Conservation (phyloP, 345 rosid species). For the Arabis hirsuta region DNA sequence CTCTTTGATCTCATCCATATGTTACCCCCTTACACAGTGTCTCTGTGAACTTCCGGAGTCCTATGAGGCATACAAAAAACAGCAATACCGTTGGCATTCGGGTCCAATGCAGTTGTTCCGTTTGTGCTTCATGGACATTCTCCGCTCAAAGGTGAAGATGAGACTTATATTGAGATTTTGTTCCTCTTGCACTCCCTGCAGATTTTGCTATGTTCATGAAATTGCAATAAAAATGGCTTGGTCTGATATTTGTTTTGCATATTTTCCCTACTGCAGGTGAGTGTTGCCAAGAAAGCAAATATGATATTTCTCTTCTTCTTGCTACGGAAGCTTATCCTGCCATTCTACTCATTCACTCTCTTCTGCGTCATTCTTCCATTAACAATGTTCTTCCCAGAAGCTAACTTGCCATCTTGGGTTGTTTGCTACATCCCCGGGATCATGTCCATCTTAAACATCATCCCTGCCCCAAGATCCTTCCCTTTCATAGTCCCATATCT, state of each 20-base stretch:
- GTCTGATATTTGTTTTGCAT: not conserved
- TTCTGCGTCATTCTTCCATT: slow-evolving; percentile 90
- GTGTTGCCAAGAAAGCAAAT: slow-evolving; percentile 75
- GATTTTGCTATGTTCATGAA: not conserved
- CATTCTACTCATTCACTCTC: slow-evolving; percentile 90
- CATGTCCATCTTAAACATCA: slow-evolving; percentile 76
- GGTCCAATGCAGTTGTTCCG: slow-evolving; percentile 95
- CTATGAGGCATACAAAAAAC: slow-evolving; percentile 91
- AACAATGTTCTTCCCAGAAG: slow-evolving; percentile 89
- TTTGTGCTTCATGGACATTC: slow-evolving; percentile 75
- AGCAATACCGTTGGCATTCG: slow-evolving; percentile 96
- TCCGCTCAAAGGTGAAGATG: slow-evolving; percentile 72
- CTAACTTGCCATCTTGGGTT: slow-evolving; percentile 91
- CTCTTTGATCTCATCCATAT: not conserved
- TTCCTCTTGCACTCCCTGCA: not conserved
- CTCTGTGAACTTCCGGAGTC: slow-evolving; percentile 96
- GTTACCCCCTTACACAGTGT: slow-evolving; percentile 53
- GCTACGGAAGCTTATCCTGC: slow-evolving; percentile 81
- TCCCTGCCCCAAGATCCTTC: slow-evolving; percentile 84
- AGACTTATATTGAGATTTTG: not conserved
- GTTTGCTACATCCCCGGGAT: slow-evolving; percentile 84
- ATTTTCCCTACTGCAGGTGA: slow-evolving; percentile 53
- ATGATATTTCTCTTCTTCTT: slow-evolving; percentile 86
- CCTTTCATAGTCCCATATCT: slow-evolving; percentile 92
- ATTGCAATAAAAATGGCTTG: not conserved